Conservation (phyloP, 179 eudicot species). For the Drosera spatulata region DNA sequence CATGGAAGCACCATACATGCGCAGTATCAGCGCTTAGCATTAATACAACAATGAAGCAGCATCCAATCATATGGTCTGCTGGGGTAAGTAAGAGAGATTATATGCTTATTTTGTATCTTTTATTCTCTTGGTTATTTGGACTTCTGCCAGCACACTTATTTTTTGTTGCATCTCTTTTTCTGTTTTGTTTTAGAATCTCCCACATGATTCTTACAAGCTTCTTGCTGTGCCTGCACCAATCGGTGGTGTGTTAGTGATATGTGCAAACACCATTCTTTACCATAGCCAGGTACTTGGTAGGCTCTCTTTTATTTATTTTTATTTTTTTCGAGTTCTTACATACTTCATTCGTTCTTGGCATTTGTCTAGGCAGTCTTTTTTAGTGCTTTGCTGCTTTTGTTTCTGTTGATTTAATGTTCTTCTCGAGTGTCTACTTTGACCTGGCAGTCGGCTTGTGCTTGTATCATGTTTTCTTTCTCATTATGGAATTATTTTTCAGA, state of each 20-base stretch:
- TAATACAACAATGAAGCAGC: slow-evolving; percentile 87
- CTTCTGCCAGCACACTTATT: neutral
- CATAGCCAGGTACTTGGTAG: slow-evolving; percentile 72
- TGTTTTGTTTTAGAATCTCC: slow-evolving; percentile 59
- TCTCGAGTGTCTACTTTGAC: too few species aligned
- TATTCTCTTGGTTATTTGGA: too few species aligned
- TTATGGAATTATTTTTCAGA: too few species aligned
- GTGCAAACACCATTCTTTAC: slow-evolving; percentile 83
- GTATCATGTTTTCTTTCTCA: too few species aligned
- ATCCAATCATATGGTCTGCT: slow-evolving; percentile 98
- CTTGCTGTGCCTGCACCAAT: slow-evolving; percentile 99
- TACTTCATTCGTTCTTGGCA: too few species aligned
- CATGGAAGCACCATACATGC: slow-evolving; percentile 95
- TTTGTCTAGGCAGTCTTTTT: too few species aligned
- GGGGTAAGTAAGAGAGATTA: slow-evolving; percentile 32
- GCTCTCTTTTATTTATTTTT: neutral
- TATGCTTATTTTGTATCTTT: neutral
- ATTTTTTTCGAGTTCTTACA: too few species aligned
- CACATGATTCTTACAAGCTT: slow-evolving; percentile 96
- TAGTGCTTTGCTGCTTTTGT: too few species aligned
- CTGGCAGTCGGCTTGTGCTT: too few species aligned
- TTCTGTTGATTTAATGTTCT: too few species aligned
- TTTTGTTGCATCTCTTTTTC: slow-evolving; percentile 2
- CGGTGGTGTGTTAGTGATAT: slow-evolving; percentile 87
- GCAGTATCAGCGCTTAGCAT: slow-evolving; percentile 88